Conservation (phyloP, 768 basidiomycete species). For the Postia placenta region DNA sequence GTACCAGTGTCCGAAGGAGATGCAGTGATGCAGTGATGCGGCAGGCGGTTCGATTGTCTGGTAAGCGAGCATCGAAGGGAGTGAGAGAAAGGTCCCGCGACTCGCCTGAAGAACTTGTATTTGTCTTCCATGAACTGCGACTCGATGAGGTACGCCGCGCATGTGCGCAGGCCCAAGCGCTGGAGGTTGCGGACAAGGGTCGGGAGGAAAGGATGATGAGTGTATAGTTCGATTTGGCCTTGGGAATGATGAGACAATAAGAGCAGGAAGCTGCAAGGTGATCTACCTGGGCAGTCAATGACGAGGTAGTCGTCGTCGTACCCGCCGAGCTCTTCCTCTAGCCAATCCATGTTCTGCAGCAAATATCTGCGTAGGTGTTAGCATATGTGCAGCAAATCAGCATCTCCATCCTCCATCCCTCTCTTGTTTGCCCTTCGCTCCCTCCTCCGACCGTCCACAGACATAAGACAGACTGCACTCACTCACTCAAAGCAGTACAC, state of each 20-base stretch:
- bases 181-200: conserved; percentile 73
- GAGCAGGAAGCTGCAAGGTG: not conserved
- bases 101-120: conserved; percentile 92
- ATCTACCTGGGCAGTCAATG: conserved; percentile 82
- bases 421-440: too few species aligned
- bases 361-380: conserved; percentile 64
- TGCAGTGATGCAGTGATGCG: not conserved
- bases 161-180: conserved; percentile 78
- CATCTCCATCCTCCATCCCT: not conserved
- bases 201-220: conserved; percentile 95
- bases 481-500: conserved; percentile 99
- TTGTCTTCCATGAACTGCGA: conserved; percentile 99
- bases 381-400: too few species aligned
- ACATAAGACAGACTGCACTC: conserved; percentile 8
- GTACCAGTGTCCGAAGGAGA: not conserved
- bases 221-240: conserved; percentile 99
- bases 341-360: conserved; percentile 96
- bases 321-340: conserved; percentile 91
- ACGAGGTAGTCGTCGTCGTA: conserved; percentile 96
- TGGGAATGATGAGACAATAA: conserved; percentile 1
- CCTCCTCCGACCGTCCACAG: not conserved
- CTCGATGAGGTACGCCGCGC: conserved; percentile 89
- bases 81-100: conserved; percentile 3
- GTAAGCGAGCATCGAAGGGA: not conserved
- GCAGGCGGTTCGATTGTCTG: not conserved